These are phyloP conservation scores for Fraxinus ornus DNA, from an alignment of 305 asterid genomes.

Conservation along the genomic window DNA sequence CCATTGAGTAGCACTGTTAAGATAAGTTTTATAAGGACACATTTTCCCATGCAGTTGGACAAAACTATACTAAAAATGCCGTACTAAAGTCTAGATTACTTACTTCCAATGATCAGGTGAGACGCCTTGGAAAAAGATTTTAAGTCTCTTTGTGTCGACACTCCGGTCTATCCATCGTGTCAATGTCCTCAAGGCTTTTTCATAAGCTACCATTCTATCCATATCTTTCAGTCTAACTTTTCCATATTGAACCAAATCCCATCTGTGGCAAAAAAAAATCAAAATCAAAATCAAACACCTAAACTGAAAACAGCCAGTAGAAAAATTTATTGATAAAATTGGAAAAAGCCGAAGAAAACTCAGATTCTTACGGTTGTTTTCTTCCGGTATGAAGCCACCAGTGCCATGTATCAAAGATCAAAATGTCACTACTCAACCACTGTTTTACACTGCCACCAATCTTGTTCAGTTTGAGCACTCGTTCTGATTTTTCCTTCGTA, in stretches of 20 bases:
- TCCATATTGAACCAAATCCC: constrained; percentile 36
- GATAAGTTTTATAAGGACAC: not conserved
- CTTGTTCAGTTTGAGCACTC: constrained; percentile 38
- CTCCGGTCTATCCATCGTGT: constrained; percentile 33
- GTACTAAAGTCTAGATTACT: not conserved
- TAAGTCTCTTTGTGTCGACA: not conserved
- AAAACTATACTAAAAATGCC: too few species aligned
- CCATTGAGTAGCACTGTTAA: constrained; percentile 34
- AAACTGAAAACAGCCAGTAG: not conserved
- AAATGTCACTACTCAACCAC: constrained; percentile 32
- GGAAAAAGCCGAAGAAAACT: not conserved
- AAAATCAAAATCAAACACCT: too few species aligned
- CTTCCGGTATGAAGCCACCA: constrained; percentile 48
- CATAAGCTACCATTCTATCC: constrained; percentile 33
- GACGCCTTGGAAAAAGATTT: constrained; percentile 38
- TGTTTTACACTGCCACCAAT: constrained; percentile 17
- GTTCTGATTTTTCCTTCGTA: constrained; percentile 7
- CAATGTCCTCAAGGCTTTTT: constrained; percentile 38
- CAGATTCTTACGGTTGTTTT: constrained; percentile 36
- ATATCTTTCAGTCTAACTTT: constrained; percentile 7
- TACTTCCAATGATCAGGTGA: constrained; percentile 47
- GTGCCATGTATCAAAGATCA: constrained; percentile 50
- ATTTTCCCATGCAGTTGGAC: too few species aligned
- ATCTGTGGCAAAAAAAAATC: constrained; percentile 14
- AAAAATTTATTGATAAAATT: not conserved